These are phyloP conservation scores for Dioscorea alata DNA, from an alignment of 106 monocot species.

Conservation along the genomic window DNA sequence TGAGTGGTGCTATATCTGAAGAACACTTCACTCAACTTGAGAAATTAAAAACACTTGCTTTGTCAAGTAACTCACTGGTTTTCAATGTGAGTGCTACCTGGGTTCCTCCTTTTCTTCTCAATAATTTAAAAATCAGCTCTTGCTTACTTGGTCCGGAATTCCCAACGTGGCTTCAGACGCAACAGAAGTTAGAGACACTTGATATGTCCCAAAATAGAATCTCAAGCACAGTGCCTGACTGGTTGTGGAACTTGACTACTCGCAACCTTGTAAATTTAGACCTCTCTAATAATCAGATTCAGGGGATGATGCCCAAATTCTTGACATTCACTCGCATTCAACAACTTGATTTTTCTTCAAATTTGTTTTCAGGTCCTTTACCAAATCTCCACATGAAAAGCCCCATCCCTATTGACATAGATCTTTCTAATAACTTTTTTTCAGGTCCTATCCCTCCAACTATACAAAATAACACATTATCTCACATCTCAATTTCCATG, in stretches of 20 bases:
- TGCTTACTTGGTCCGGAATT: constrained; percentile 16
- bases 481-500: not conserved
- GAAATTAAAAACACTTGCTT: not conserved
- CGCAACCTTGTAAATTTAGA: not conserved
- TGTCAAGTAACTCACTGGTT: constrained; percentile 17
- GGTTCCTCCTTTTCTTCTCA: constrained; percentile 24
- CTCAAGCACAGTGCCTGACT: constrained; percentile 11
- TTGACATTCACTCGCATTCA: not conserved
- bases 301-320: not conserved
- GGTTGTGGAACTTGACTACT: constrained; percentile 26
- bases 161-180: constrained; percentile 32
- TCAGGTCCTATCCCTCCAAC: constrained; percentile 10
- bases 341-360: not conserved
- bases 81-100: constrained; percentile 10
- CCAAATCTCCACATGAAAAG: too few relatives aligned
- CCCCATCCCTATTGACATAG: too few relatives aligned
- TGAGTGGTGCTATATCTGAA: constrained; percentile 11
- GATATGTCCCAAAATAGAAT: constrained; percentile 15
- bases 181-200: constrained; percentile 1
- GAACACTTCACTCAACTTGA: not conserved
- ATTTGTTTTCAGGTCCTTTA: constrained; percentile 8
- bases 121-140: not conserved
- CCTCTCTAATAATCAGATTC: constrained; percentile 27
- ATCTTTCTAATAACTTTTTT: too few relatives aligned
- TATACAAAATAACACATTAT: too few relatives aligned